Evolutionary conservation across 352 stramenopile species (phyloP).

Genomic region (Globisporangium parvum): DNA sequence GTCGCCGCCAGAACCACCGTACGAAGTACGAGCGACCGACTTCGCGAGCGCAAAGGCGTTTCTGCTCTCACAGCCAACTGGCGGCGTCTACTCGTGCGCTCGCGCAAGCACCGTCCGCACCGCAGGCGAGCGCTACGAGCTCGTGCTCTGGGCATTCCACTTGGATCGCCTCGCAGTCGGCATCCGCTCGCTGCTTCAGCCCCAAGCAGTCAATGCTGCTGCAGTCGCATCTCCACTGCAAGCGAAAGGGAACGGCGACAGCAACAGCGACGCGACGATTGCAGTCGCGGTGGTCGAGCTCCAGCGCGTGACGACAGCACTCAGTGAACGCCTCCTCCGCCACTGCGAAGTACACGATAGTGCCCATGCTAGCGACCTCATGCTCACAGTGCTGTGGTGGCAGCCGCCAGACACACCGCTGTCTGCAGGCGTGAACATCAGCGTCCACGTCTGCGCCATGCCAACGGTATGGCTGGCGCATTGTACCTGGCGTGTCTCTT

Average conservation of each 20-base stretch:
- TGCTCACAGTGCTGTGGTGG: conserved; percentile 69
- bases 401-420: no score
- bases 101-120: conserved; percentile 13
- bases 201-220: no score
- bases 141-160: conserved; percentile 61
- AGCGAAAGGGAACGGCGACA: conserved; percentile 2
- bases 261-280: neutral
- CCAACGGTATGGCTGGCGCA: conserved; percentile 18
- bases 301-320: conserved; percentile 12
- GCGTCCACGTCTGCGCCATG: conserved; percentile 53
- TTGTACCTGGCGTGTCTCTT: neutral
- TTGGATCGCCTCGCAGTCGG: conserved; percentile 34
- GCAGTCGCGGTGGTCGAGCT: neutral
- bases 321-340: conserved; percentile 3
- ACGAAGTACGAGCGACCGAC: neutral
- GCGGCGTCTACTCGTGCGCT: conserved; percentile 63
- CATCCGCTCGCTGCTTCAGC: neutral
- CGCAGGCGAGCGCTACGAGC: neutral
- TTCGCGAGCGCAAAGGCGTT: conserved; percentile 35
- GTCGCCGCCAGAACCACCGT: neutral
- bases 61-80: conserved; percentile 28
- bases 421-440: conserved; percentile 20
- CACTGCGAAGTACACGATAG: conserved; percentile 8
- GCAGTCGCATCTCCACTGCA: neutral
- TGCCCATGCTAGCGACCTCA: conserved; percentile 23